Base-by-base conservation (phyloP, 371 early-diverging fungal species). In the Parasitella parasitica region DNA sequence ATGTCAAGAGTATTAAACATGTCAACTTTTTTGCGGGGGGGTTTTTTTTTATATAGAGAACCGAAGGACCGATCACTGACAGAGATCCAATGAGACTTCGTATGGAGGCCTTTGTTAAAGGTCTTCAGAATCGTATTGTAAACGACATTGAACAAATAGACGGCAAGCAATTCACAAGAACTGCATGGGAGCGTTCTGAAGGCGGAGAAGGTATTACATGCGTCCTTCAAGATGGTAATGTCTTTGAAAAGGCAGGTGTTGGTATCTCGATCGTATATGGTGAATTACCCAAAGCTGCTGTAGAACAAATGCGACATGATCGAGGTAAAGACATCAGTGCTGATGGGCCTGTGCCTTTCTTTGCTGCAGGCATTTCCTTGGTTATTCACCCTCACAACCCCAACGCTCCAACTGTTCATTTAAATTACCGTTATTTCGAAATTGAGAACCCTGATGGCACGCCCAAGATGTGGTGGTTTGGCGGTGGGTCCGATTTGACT, bases 371-470 rank as follows among this genome's bases (percentile, higher is more conserved):
- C 2, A 91, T 97, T 51, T 90, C 90, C 1, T 80, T 92, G 43
- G 96, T 97, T 26, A 85, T 96, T 63, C 97, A 97, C 62, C 97
- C 97, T 30, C 86, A 89, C 69, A 97, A 97, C 72, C 98, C 97
- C 6, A 85, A 90, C 63, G 95, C 92, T 1, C 97, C 98, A 1
- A 97, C 98, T 0, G 89, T 92, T 1, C 98, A 97, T 71, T 78
- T 92, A 71, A 97, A 97, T 76, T 97, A 94, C 76, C 87, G 98
- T 11, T 97, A 97, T 74, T 96, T 97, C 83, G 97, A 97, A 63
- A 77, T 92, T n/a, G 80, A 78, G 38, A 72, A 80, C 32, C 73
- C 75, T 1, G 81, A 84, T 36, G 82, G 82, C 6, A 69, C 78
- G 37, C 84, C 89, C 6, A 74, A 81, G 32, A 70, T 85, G 59